phyloP scores from a whole-genome alignment of 2,329 filamentous ascomycete species.

The Pseudogymnoascus sp. region DNA sequence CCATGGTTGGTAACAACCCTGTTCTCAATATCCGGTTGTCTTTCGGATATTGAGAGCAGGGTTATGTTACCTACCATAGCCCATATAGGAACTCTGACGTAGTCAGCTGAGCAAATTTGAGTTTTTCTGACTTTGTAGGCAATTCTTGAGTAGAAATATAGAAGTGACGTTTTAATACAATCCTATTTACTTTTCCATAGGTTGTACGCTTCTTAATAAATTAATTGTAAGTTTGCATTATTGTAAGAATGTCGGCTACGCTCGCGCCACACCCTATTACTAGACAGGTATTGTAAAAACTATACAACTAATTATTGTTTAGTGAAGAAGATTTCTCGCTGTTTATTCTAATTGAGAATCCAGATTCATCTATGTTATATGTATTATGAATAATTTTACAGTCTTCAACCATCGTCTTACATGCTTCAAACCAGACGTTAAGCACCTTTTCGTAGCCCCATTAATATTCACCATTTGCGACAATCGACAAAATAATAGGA shows the following conservation, averaged over 20 bases:
- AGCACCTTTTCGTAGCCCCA: conserved; percentile 31
- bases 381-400: not conserved
- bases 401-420: not conserved
- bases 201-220: conserved; percentile 12
- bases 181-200: conserved; percentile 2
- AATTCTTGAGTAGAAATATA: conserved; percentile 10
- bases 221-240: not conserved
- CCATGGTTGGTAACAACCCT: conserved; percentile 33
- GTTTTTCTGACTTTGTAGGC: too few species aligned
- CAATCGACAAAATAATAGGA: too few species aligned
- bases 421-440: not conserved
- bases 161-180: conserved; percentile 12
- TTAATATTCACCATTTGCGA: too few species aligned
- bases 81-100: too few species aligned
- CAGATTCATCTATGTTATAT: not conserved
- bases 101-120: too few species aligned
- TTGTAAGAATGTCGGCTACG: too few species aligned
- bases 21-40: conserved; percentile 30
- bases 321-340: too few species aligned
- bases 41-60: conserved; percentile 34
- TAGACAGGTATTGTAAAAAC: not conserved
- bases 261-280: not conserved
- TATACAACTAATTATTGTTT: not conserved
- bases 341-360: too few species aligned
- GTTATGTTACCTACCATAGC: conserved; percentile 32